Conservation (phyloP, 352 stramenopile genomes). For the Globisporangium mamillatum region DNA sequence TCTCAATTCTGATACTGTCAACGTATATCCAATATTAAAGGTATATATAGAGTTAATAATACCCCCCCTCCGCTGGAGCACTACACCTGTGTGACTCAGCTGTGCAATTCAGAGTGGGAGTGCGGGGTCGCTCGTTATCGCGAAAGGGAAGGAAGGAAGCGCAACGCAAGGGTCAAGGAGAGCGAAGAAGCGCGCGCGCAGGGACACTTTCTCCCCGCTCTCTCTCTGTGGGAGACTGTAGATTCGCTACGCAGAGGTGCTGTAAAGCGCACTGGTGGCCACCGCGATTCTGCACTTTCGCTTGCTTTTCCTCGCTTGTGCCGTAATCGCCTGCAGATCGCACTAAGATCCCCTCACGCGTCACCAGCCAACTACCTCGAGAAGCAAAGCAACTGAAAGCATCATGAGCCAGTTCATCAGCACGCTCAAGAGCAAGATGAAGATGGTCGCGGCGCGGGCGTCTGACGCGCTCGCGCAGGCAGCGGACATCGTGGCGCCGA, state of each 20-base stretch:
- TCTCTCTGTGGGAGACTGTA: not conserved
- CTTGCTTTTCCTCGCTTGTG: not conserved
- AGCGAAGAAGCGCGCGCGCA: not conserved
- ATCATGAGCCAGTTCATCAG: slow-evolving; percentile 39
- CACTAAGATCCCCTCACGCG: not conserved
- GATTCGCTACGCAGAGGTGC: not conserved
- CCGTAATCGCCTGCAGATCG: not conserved
- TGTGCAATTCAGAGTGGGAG: not conserved
- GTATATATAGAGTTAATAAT: not conserved
- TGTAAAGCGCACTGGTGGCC: not conserved
- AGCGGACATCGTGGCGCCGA: slow-evolving; percentile 73
- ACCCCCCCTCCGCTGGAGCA: not conserved
- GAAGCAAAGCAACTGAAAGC: not conserved
- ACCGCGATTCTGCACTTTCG: not conserved
- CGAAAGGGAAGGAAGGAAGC: not conserved
- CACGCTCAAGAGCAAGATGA: slow-evolving; percentile 79
- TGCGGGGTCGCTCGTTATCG: not conserved
- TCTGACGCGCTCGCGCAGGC: slow-evolving; percentile 72
- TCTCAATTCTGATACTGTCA: too few species aligned
- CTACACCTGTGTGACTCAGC: not conserved
- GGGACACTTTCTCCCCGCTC: not conserved
- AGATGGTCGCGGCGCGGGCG: slow-evolving; percentile 67
- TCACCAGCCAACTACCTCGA: not conserved
- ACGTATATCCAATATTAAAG: too few species aligned
- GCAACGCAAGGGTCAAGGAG: not conserved